Evolutionary conservation across 805 yeast genomes (phyloP), one percentile per base, ranked within the genome.

Genomic region (Pichia phayaonensis): DNA sequence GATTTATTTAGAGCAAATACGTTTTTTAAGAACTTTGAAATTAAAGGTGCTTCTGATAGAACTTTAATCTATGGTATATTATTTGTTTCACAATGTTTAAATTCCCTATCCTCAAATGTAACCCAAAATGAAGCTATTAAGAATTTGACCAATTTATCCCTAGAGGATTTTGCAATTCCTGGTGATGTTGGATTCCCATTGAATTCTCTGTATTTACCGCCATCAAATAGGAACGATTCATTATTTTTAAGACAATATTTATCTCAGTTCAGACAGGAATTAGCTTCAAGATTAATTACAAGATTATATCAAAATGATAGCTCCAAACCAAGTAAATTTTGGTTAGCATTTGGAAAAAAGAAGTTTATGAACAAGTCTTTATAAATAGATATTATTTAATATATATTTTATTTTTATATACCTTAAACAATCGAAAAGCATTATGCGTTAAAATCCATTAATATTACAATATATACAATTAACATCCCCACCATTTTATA

Each of bases 141-240:
- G 54, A 67, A 73, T n/a, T 76, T 94, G 56, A 90, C 87, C 56
- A 90, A 90, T 62, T 75, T 90, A 56, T 84, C 97, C 1, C 75
- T 94, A 51, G 98, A 92, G 59, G 81, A 82, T 64, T 92, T 94
- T 62, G 75, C 90, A 18, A 76, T 94, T 54, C 99, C 99, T 2
- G 99, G 99, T 23, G 97, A 94, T 54, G 81, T 92, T 10, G 90
- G 92, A 15, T 94, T 94, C 73, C 97, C 98, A 20, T 74, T 94
- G 68, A 92, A 90, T 67, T 77, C 89, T 57, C 64, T 94, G 64
- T 80, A 82, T 68, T 69, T 79, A 45, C 79, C 96, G 11, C 94
- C 97, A 21, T 71, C 74, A 34, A 86, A 82, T 61, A 82, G 83
- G 59, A 74, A 75, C 50, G 96, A 89, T 55, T 82, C 83, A 50